A percentile compares a stretch with the other conserved stretches of the same genome.
phyloP scores from a whole-genome alignment of 495 filamentous ascomycete species.

The Paragyromitra xinjiangensis region DNA sequence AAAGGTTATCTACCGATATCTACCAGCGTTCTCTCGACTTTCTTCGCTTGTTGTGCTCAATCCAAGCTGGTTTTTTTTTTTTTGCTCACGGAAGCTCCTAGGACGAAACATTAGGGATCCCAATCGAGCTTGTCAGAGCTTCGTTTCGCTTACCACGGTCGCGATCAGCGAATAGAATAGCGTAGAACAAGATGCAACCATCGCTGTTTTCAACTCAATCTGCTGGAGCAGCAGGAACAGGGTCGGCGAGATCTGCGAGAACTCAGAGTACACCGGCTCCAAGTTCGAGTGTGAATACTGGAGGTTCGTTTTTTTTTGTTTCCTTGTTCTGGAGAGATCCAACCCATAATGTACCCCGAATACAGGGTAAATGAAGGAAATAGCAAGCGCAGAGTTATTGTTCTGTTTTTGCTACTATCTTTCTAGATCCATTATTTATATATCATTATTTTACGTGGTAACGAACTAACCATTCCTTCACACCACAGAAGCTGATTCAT shows the following conservation, averaged over 20 bases:
- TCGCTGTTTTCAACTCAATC: slow-evolving; percentile 47
- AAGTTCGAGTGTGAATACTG: slow-evolving; percentile 27
- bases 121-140: slow-evolving; percentile 22
- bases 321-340: neutral
- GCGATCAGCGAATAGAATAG: slow-evolving; percentile 44
- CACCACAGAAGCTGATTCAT: slow-evolving; percentile 74
- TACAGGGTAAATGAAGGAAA: neutral
- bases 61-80: slow-evolving; percentile 9
- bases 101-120: slow-evolving; percentile 24
- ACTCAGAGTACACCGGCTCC: slow-evolving; percentile 25
- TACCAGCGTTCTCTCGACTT: slow-evolving; percentile 20
- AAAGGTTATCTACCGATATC: slow-evolving; percentile 25
- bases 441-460: neutral
- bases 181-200: slow-evolving; percentile 51
- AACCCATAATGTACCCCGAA: neutral
- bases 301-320: slow-evolving; percentile 44
- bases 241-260: slow-evolving; percentile 37
- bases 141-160: slow-evolving; percentile 46
- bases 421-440: neutral
- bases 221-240: slow-evolving; percentile 18
- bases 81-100: slow-evolving; percentile 25
- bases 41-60: slow-evolving; percentile 18
- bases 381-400: neutral
- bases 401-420: neutral
- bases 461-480: slow-evolving; percentile 24